phyloP scores from a whole-genome alignment of 805 yeast genomes.

The Wickerhamiella musiphila region DNA sequence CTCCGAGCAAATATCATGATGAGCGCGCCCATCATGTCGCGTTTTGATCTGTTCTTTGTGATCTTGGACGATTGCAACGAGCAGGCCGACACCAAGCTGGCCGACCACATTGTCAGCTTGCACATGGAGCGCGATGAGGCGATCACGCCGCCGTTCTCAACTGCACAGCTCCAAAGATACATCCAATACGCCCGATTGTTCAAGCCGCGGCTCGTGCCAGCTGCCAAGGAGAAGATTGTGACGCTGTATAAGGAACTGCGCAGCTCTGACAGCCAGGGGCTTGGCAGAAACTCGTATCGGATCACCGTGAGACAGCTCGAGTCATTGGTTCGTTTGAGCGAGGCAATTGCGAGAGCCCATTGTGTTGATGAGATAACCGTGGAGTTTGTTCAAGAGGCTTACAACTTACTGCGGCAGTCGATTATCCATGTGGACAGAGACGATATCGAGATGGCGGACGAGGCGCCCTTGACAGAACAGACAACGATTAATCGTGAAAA shows the following conservation, averaged over 20 bases:
- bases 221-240: constrained; percentile 63
- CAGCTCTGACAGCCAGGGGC: constrained; percentile 78
- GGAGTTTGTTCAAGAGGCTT: constrained; percentile 81
- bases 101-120: constrained; percentile 79
- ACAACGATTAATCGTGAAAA: constrained; percentile 12
- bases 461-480: constrained; percentile 20
- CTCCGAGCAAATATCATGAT: constrained; percentile 74
- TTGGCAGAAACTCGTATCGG: constrained; percentile 65
- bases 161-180: constrained; percentile 75
- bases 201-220: constrained; percentile 72
- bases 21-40: constrained; percentile 98
- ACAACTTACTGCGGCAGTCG: constrained; percentile 72
- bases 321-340: constrained; percentile 78
- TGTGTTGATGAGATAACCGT: constrained; percentile 80
- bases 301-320: constrained; percentile 86
- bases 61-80: constrained; percentile 90
- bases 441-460: constrained; percentile 76
- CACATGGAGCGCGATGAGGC: constrained; percentile 88
- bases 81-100: constrained; percentile 72
- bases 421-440: constrained; percentile 89
- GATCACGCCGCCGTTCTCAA: constrained; percentile 71
- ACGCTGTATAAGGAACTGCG: constrained; percentile 70
- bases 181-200: constrained; percentile 85
- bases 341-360: constrained; percentile 93
- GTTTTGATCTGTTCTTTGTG: constrained; percentile 90